Base-by-base conservation (phyloP, 83 land plant genomes). In the Picea abies region DNA sequence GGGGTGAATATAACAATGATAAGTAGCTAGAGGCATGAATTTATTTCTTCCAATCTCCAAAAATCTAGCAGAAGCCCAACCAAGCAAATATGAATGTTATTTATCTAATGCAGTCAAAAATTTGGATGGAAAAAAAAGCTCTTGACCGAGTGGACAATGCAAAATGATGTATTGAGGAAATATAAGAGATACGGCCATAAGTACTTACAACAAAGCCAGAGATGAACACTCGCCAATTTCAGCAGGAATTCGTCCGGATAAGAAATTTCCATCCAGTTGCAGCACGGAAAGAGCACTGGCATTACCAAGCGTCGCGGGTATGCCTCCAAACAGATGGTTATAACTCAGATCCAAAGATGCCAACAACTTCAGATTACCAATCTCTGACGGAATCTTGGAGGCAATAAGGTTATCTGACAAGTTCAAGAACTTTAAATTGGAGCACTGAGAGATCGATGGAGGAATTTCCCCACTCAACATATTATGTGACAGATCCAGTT, bases 381-480 rank as follows among this genome's bases (percentile, higher is more conserved):
- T 41, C 69, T 78, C 82, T 63, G 70, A 17, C 11, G 81, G 84
- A 11, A 83, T 37, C 70, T 60, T 39, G 20, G 82, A 78, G 2
- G 61, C 32, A 17, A 83, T 17, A 47, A 62, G 64, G 60, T 83
- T 83, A 32, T n/a, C n/a, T 25, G 82, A 78, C 47, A 83, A 25
- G 32, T 78, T 83, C 69, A 83, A 49, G 4, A 62, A 49, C 67
- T 49, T 78, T 58, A 83, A 29, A 29, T 78, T 83, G 23, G 71
- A 15, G 84, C 79, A 63, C 29, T n/a, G 41, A 12, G 81, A 52
- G 71, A 83, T 78, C 15, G 35, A 63, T 52, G 47, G n/a, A 6
- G 91, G 91, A 19, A 90, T 87, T 25, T 23, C 62, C 6, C 87
- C 91, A 63, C 25, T 81, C 32, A 90, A 67, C 11, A 72, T 26